phyloP scores from a whole-genome alignment of 768 basidiomycete genomes.

The Phanerochaete carnosa region DNA sequence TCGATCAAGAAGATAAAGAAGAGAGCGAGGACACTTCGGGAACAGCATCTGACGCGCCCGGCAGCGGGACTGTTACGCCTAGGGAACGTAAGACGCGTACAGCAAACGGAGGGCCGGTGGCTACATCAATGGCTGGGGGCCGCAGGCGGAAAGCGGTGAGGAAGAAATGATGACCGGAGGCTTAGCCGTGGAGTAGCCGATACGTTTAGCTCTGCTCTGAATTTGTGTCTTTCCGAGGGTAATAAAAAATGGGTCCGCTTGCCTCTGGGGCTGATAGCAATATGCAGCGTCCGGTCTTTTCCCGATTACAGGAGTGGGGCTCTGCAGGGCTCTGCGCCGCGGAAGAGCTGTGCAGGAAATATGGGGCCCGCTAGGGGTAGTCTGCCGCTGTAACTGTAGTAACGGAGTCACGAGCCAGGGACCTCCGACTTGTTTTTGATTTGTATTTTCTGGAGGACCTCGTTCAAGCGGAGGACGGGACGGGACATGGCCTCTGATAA shows the following conservation, averaged over 20 bases:
- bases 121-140: slow-evolving; percentile 53
- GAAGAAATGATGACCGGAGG: slow-evolving; percentile 36
- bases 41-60: slow-evolving; percentile 43
- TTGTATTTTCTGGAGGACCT: neutral
- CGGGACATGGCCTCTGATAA: slow-evolving; percentile 14
- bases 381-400: neutral
- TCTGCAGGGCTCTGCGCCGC: neutral
- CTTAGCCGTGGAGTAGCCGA: neutral
- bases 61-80: slow-evolving; percentile 38
- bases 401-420: neutral
- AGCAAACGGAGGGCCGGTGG: slow-evolving; percentile 25
- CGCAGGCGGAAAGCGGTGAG: slow-evolving; percentile 58
- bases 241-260: neutral
- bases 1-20: slow-evolving; percentile 16
- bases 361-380: neutral
- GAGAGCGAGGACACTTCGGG: slow-evolving; percentile 40
- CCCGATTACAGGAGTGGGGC: neutral
- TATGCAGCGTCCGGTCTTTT: slow-evolving; percentile 1
- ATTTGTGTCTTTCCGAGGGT: neutral
- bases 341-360: neutral
- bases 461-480: neutral
- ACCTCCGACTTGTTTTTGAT: neutral
- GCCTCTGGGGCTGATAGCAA: neutral
- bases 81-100: slow-evolving; percentile 23
- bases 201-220: neutral